These are phyloP conservation scores for Flaveria ramosissima DNA, from an alignment of 129 eudicot genomes.

Conservation along the genomic window DNA sequence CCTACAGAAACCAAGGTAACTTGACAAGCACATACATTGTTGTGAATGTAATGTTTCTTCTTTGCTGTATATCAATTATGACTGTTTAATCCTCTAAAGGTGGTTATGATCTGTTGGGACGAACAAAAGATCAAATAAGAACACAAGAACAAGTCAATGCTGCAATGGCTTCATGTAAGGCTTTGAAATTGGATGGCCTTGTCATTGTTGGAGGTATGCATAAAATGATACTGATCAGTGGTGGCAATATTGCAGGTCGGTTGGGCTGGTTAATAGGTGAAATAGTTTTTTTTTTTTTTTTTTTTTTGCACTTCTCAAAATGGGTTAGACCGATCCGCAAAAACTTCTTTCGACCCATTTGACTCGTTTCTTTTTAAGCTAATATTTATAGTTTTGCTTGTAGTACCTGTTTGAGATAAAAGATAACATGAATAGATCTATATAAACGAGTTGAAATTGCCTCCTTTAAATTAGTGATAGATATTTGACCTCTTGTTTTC, in stretches of 20 bases:
- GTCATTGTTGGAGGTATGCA: constrained; percentile 87
- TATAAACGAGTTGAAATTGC: background rate
- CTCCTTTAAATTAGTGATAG: background rate
- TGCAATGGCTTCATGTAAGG: constrained; percentile 80
- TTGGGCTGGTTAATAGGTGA: background rate
- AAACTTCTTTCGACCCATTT: background rate
- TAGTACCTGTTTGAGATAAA: background rate
- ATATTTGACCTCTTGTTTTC: constrained; percentile 8
- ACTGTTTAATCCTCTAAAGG: constrained; percentile 45
- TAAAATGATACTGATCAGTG: constrained; percentile 4
- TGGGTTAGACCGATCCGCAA: background rate
- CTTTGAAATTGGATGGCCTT: constrained; percentile 87
- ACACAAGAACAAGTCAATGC: constrained; percentile 94
- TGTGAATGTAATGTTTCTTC: background rate
- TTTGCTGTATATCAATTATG: constrained; percentile 1
- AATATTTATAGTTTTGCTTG: background rate
- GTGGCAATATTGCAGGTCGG: constrained; percentile 2
- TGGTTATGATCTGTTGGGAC: constrained; percentile 94
- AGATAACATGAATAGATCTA: background rate
- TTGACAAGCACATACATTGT: background rate
- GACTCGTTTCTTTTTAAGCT: background rate
- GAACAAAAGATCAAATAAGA: constrained; percentile 96
- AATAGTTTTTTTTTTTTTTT: background rate
- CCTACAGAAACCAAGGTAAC: constrained; percentile 95
- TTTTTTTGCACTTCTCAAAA: background rate